These are phyloP conservation scores for Kalaharituber pfeilii DNA, from an alignment of 2,329 filamentous ascomycete species.

Conservation along the genomic window DNA sequence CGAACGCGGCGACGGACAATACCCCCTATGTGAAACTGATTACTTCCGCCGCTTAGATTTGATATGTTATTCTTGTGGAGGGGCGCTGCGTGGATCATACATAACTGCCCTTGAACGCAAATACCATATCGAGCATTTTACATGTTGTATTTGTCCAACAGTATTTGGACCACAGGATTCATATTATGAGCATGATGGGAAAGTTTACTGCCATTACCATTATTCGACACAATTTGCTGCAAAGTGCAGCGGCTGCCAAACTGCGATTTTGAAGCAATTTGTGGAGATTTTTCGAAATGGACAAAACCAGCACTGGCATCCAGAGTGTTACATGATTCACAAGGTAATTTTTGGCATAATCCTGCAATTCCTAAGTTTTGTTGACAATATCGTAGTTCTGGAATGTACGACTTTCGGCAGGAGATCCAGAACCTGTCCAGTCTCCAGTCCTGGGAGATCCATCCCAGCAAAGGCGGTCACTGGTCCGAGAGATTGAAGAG, in stretches of 20 bases:
- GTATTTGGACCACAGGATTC: conserved; percentile 98
- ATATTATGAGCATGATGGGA: conserved; percentile 94
- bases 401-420: conserved; percentile 72
- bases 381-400: conserved; percentile 44
- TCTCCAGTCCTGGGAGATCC: conserved; percentile 35
- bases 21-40: conserved; percentile 92
- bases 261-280: conserved; percentile 94
- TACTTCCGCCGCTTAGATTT: conserved; percentile 88
- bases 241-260: conserved; percentile 89
- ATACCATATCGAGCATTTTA: conserved; percentile 98
- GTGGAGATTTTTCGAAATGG: conserved; percentile 97
- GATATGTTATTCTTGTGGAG: conserved; percentile 79
- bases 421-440: conserved; percentile 35
- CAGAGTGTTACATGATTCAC: conserved; percentile 99
- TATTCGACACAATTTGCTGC: conserved; percentile 97
- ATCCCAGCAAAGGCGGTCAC: conserved; percentile 50
- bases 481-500: conserved; percentile 72
- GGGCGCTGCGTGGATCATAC: conserved; percentile 85
- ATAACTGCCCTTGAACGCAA: conserved; percentile 95
- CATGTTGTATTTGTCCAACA: conserved; percentile 87
- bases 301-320: conserved; percentile 97
- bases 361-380: neutral
- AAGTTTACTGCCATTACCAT: conserved; percentile 96
- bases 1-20: conserved; percentile 64
- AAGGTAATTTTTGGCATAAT: conserved; percentile 43